Evolutionary conservation across 2,329 filamentous ascomycete species (phyloP).

Genomic region (Diaporthe velutina): DNA sequence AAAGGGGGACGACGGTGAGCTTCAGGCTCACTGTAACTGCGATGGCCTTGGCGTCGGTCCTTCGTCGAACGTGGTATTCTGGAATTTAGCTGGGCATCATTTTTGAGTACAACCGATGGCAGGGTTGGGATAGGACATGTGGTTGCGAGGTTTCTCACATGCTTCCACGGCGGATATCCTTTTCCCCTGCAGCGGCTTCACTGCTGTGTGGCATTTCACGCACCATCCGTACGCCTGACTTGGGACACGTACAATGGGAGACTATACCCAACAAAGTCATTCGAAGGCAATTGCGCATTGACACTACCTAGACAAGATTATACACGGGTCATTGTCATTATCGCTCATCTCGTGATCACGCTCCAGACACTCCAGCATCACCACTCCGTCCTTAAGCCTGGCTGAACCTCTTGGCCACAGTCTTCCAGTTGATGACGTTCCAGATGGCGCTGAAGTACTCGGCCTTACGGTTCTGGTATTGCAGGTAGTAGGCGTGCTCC

Average conservation of each 20-base stretch:
- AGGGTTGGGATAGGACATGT: too few relatives aligned
- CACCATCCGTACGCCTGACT: neutral
- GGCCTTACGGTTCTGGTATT: slow-evolving; percentile 97
- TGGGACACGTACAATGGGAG: neutral
- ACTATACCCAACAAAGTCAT: neutral
- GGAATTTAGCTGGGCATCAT: too few relatives aligned
- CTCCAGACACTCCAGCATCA: neutral
- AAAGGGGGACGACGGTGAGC: too few relatives aligned
- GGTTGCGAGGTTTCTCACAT: neutral
- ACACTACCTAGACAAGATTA: slow-evolving; percentile 12
- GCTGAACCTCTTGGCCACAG: slow-evolving; percentile 80
- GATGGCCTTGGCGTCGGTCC: too few relatives aligned
- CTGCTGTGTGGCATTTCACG: neutral
- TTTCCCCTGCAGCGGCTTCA: neutral
- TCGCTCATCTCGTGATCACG: neutral
- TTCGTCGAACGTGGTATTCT: too few relatives aligned
- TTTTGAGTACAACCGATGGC: too few relatives aligned
- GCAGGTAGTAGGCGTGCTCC: slow-evolving; percentile 96
- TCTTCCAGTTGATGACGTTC: slow-evolving; percentile 97
- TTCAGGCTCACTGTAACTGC: too few relatives aligned
- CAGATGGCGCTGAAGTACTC: slow-evolving; percentile 95
- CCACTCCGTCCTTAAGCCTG: neutral
- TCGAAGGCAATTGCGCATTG: neutral
- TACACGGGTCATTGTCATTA: neutral
- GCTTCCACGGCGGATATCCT: neutral